Base-by-base conservation (phyloP, 2,329 filamentous ascomycete species). In the Exophiala dermatitidis region DNA sequence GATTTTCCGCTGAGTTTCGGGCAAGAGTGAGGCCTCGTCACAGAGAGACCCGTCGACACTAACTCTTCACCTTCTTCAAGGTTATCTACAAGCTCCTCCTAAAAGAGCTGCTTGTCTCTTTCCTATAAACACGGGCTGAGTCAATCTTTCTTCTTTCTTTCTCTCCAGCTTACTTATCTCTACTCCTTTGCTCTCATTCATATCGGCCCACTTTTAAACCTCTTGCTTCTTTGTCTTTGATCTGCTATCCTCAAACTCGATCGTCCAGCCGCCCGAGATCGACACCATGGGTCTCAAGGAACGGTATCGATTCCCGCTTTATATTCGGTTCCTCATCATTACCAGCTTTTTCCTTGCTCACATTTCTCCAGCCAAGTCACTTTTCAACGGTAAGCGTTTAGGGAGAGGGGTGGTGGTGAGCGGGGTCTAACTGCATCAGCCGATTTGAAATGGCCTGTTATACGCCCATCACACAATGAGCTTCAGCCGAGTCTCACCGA, bases 401-500 rank as follows among this genome's bases (percentile, higher is more conserved):
- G 31, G 5, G 7, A 9, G 7, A 5, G 10, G 26, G 12, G 30
- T 29, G 5, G 8, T 7, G 26, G 19, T 4, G 28, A 26, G 12
- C 36, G 38, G 12, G 19, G 38, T 40, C 50, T 59, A 32, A 59
- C 43, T 7, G 7, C 41, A n/a, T 26, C 34, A 54, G 57, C 47
- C 40, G 57, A 57, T 57, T 49, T 59, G 32, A 49, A 12, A 48
- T 59, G 57, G 57, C 48, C 45, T 19, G 45, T 30, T 12, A 31
- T 54, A 32, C 46, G 53, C 5, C 52, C 45, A 44, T 4, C 50
- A 6, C 41, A 49, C 12, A 28, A 30, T 9, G 48, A 53, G 32
- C 42, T 55, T 9, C 45, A 54, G 36, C 46, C 48, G n/a, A 48
- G 46, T 28, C 57, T 59, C 12, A 57, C 54, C 48, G 51, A 59